These are phyloP conservation scores for Grosmannia huntii DNA, from an alignment of 2,329 filamentous ascomycete genomes.

Conservation along the genomic window DNA sequence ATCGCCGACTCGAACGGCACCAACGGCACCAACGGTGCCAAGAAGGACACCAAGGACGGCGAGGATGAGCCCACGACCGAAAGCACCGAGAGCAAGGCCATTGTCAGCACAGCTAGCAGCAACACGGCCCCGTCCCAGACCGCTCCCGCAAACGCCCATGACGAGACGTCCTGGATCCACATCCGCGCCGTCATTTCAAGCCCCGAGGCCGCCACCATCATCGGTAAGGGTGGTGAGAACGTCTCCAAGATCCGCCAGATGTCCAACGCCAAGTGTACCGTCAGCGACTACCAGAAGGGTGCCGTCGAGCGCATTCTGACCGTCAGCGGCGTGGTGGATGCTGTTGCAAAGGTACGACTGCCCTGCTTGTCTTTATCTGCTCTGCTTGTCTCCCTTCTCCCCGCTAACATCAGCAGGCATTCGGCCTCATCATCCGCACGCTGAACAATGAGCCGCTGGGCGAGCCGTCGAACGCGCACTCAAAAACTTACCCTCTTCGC, in stretches of 20 bases:
- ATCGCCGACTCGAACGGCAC: slow-evolving; percentile 34
- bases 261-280: slow-evolving; percentile 95
- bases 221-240: slow-evolving; percentile 97
- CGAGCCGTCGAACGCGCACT: slow-evolving; percentile 77
- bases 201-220: slow-evolving; percentile 92
- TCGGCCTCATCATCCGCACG: slow-evolving; percentile 94
- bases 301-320: slow-evolving; percentile 96
- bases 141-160: slow-evolving; percentile 49
- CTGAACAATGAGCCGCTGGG: slow-evolving; percentile 93
- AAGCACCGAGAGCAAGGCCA: slow-evolving; percentile 42
- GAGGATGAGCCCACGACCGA: slow-evolving; percentile 61
- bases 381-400: neutral
- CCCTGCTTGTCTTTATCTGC: neutral
- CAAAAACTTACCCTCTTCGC: slow-evolving; percentile 93
- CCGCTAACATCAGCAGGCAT: slow-evolving; percentile 47
- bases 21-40: slow-evolving; percentile 36
- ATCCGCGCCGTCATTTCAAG: slow-evolving; percentile 95
- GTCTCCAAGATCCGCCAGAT: slow-evolving; percentile 92
- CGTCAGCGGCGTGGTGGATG: slow-evolving; percentile 91
- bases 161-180: slow-evolving; percentile 94
- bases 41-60: slow-evolving; percentile 38
- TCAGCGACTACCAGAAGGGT: slow-evolving; percentile 94
- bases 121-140: slow-evolving; percentile 26
- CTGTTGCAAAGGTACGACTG: slow-evolving; percentile 70
- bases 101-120: slow-evolving; percentile 23